Base-by-base conservation (phyloP, 2,329 filamentous ascomycete genomes). In the Trichophyton rubrum region DNA sequence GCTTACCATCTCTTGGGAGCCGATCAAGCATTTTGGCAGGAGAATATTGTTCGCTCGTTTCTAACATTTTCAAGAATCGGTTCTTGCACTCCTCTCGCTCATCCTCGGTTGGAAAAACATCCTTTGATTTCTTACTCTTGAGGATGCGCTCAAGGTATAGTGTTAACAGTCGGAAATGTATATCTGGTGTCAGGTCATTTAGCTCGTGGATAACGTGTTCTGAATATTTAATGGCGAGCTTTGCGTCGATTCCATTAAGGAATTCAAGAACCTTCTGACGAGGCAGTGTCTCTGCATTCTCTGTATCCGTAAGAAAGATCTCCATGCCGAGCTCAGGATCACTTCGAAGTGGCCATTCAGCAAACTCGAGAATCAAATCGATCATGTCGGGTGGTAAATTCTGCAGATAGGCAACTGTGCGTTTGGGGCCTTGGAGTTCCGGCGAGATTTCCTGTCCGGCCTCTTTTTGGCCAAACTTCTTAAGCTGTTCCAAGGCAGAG, bases 181-280 rank as follows among this genome's bases (percentile, higher is more conserved):
- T 88, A 30, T 95, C 89, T 0, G 90, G 87, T 3, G 86, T 90
- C 68, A 82, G 77, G 67, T 99, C 93, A 61, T 89, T 86, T 59
- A 96, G 80, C 74, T 97, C 92, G 56, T 83, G 81, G 67, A 97
- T 89, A 60, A 97, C 82, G 73, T 99, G 92, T 70, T 96, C 91
- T 3, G 97, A 78, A 71, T 99, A 99, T 63, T 78, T 81, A 27
- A 89, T 82, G 63, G 93, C 90, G 9, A 97, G 81, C 51, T 80
- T 79, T 8, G 78, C 69, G 67, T 95, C 85, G 38, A 95, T 84
- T 0, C 77, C 75, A 47, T 84, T 80, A 3, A 99, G 76, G 68
- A 92, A 97, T 1, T 80, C 77, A 1, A 92, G 78, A 0, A 99
- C 88, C 59, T 77, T 82, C 33, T 88, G 82, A 47, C 92, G 82